Evolutionary conservation across 176 grass and related monocot genomes (phyloP), one percentile per base, ranked within the genome.

Genomic region (Oryza longistaminata): DNA sequence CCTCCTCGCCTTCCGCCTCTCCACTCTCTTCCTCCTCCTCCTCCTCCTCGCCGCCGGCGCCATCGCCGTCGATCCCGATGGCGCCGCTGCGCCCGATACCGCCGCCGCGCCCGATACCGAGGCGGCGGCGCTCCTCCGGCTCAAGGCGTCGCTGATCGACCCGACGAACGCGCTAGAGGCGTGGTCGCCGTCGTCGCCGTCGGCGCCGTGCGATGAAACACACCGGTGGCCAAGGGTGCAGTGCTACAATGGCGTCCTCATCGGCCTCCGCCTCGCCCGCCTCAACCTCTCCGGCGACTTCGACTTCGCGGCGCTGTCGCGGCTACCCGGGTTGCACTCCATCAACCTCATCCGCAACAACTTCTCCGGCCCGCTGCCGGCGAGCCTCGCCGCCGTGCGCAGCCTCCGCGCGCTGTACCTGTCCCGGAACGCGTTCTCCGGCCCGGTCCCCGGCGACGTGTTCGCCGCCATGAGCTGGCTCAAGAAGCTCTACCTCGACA

Each of bases 401-500:
- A 42, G 75, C 37, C 83, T 94, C 42, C 91, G 86, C 13, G 90
- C 92, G 3, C 72, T 97, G 0, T 94, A 93, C 74, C 81, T 94
- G 9, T 97, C 95, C 2, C 19, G 75, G 73, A 97, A 97, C 80
- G 13, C 14, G 7, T 93, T 91, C 95, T 68, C 86, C 5, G 95
- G 95, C 0, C 61, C 82, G 0, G 22, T 97, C 67, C 95, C 90
- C 12, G 75, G 76, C 48, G 81, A 58, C 11, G 58, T 94, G 22
- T 93, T 97, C 79, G 2, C 14, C 70, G 16, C 66, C 87, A 45
- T 94, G 85, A 27, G 55, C 11, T 88, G 90, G 81, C 92, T 97
- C 70, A 94, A 91, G 87, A 97, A 94, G 84, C 90, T 97, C 83
- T 97, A 94, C 90, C 84, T 97, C 27, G 84, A 94, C 49, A 45